phyloP scores from a whole-genome alignment of 2,329 filamentous ascomycete species.

The Grosmannia penicillata region DNA sequence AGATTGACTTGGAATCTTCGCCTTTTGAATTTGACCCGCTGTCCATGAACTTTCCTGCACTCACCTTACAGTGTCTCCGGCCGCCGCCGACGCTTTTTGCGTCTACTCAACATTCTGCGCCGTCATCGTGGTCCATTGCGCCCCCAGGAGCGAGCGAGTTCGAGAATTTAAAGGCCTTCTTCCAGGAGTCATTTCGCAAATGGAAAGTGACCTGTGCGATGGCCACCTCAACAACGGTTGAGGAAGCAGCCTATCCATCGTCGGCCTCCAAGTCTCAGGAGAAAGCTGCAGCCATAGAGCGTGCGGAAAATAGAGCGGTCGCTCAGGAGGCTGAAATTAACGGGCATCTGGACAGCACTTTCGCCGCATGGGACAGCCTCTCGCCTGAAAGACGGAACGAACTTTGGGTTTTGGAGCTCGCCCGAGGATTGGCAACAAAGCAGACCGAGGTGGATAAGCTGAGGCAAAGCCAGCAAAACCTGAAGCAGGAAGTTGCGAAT shows the following conservation, averaged over 20 bases:
- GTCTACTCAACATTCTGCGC: conserved; percentile 61
- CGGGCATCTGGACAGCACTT: conserved; percentile 65
- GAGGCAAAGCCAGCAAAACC: conserved; percentile 30
- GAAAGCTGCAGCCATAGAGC: conserved; percentile 29
- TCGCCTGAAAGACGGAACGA: conserved; percentile 38
- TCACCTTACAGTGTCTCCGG: conserved; percentile 69
- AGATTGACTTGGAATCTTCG: conserved; percentile 37
- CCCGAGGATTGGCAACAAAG: conserved; percentile 41
- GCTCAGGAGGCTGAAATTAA: conserved; percentile 53
- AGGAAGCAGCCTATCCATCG: conserved; percentile 37
- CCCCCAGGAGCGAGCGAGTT: conserved; percentile 62
- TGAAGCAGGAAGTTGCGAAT: conserved; percentile 41
- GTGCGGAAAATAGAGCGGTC: conserved; percentile 36
- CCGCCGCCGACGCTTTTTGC: conserved; percentile 73
- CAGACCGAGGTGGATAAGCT: conserved; percentile 39
- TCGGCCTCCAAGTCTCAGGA: conserved; percentile 23
- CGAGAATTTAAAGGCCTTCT: conserved; percentile 52
- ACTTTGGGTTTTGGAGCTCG: conserved; percentile 47
- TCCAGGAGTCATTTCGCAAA: conserved; percentile 50
- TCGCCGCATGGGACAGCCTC: conserved; percentile 59
- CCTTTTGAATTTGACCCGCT: conserved; percentile 75
- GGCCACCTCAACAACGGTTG: conserved; percentile 31
- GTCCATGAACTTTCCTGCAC: conserved; percentile 69
- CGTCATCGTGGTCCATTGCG: conserved; percentile 66
- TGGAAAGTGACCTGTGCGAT: conserved; percentile 43